These are phyloP conservation scores for Obba rivulosa DNA, from an alignment of 768 basidiomycete species.

Conservation along the genomic window DNA sequence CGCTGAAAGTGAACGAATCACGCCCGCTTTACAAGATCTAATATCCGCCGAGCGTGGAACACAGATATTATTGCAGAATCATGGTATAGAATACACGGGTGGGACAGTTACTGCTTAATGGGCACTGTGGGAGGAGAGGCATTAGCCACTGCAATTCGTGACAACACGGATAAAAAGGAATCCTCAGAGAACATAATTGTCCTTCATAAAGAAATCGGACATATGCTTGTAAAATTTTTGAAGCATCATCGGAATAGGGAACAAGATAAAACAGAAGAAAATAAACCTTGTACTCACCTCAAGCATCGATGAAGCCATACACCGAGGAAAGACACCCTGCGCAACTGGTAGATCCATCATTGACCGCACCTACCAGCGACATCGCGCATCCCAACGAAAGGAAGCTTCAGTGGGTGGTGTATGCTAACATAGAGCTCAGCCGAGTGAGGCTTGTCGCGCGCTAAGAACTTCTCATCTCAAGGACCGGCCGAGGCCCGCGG, in stretches of 20 bases:
- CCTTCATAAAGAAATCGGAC: slow-evolving; percentile 59
- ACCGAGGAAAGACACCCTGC: too few relatives aligned
- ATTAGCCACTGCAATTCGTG: background rate
- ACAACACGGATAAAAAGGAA: background rate
- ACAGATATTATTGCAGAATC: too few relatives aligned
- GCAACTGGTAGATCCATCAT: too few relatives aligned
- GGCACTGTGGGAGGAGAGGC: background rate
- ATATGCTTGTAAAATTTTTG: slow-evolving; percentile 63
- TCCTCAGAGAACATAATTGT: slow-evolving; percentile 48
- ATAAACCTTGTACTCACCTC: slow-evolving; percentile 5
- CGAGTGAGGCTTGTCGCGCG: slow-evolving; percentile 26
- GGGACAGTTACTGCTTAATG: too few relatives aligned
- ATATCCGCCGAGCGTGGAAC: too few relatives aligned
- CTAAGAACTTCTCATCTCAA: slow-evolving; percentile 18
- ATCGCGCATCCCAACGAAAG: background rate
- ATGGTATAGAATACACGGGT: too few relatives aligned
- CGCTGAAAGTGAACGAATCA: too few relatives aligned
- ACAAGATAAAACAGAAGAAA: background rate
- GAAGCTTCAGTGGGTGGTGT: slow-evolving; percentile 38
- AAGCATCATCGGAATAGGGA: slow-evolving; percentile 42
- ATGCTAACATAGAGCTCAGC: slow-evolving; percentile 32
- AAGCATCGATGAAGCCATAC: background rate
- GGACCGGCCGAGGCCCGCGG: background rate
- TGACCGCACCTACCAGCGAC: too few relatives aligned
- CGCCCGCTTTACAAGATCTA: too few relatives aligned